Conservation (phyloP, 495 filamentous ascomycete species). For the Penicillium nucicola region DNA sequence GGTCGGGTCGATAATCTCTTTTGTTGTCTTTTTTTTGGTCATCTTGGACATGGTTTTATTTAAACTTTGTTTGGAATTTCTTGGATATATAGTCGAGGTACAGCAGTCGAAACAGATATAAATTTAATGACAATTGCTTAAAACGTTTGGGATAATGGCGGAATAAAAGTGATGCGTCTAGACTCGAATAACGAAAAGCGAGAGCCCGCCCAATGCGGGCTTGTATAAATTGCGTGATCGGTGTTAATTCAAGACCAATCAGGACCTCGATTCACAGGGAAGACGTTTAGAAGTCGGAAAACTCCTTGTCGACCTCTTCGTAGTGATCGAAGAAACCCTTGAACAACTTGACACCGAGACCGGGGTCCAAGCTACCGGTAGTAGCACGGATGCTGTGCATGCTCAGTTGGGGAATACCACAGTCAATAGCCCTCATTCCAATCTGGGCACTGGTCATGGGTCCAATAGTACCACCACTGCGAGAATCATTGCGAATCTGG, state of each 20-base stretch:
- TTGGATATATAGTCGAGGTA: constrained; percentile 3
- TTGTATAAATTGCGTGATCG: neutral
- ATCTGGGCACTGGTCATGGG: constrained; percentile 81
- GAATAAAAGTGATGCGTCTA: neutral
- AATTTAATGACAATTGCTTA: neutral
- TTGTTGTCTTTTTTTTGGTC: neutral
- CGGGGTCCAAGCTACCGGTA: constrained; percentile 81
- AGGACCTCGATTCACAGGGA: neutral
- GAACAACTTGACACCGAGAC: constrained; percentile 82
- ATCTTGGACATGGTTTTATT: neutral
- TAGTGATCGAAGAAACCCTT: constrained; percentile 86
- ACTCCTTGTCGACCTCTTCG: constrained; percentile 84
- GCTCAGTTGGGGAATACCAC: constrained; percentile 85
- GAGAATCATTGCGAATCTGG: constrained; percentile 88
- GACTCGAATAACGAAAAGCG: neutral
- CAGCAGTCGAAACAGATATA: neutral
- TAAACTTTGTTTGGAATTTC: neutral
- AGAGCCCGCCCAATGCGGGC: constrained; percentile 3
- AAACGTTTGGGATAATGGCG: neutral
- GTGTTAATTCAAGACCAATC: neutral
- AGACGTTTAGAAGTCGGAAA: constrained; percentile 47
- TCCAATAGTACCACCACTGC: constrained; percentile 91
- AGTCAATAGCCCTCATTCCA: constrained; percentile 83
- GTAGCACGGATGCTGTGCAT: constrained; percentile 96
- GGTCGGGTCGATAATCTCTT: neutral